Conservation (phyloP, 2,329 filamentous ascomycete genomes). For the Knufia petricola region DNA sequence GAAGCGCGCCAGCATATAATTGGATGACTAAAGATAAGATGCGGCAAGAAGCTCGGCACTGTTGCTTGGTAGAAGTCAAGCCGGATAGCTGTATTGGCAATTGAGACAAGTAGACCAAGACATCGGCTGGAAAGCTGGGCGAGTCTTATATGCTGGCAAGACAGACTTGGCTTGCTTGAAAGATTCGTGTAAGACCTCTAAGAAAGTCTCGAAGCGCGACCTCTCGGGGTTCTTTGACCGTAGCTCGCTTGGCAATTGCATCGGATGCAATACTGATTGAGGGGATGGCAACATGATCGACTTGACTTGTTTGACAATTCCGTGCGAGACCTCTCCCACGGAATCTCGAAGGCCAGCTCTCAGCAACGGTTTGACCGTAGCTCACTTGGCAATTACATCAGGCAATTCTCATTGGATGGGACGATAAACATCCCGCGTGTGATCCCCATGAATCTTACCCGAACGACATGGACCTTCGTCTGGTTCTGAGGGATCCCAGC, state of each 20-base stretch:
- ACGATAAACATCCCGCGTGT: no score
- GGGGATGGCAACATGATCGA: no score
- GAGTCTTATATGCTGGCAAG: background rate
- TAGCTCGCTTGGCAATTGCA: background rate
- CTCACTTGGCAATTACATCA: no score
- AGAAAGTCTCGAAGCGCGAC: background rate
- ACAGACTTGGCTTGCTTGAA: background rate
- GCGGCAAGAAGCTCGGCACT: background rate
- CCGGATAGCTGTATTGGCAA: background rate
- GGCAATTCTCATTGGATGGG: no score
- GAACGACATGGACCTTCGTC: background rate
- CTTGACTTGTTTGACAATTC: no score
- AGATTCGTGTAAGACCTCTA: background rate
- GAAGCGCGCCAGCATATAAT: background rate
- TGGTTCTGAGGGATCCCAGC: background rate
- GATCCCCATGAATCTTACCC: background rate
- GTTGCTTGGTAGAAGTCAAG: slow-evolving; percentile 1
- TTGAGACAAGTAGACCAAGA: background rate
- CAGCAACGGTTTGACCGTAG: no score
- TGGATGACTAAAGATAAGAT: background rate
- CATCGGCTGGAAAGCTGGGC: background rate
- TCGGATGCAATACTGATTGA: background rate
- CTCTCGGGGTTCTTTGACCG: background rate
- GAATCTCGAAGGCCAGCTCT: no score
- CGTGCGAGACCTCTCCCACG: no score